Base-by-base conservation (phyloP, 176 grass and related monocot species). In the Ensete ventricosum region DNA sequence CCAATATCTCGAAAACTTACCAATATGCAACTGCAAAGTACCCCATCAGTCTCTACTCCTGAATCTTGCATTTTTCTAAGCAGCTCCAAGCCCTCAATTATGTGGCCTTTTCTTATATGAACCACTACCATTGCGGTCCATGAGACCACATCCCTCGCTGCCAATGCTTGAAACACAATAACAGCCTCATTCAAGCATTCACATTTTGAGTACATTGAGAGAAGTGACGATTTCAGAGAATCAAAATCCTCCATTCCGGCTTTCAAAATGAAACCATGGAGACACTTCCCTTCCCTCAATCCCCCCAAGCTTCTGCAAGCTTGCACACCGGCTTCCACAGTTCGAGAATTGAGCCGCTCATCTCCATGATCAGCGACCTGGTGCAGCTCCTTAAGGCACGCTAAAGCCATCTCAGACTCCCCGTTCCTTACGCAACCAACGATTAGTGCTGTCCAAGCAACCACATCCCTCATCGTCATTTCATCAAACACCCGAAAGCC, bases 131-230 rank as follows among this genome's bases (percentile, higher is more conserved):
- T 82, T 67, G 76, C 78, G 25, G 88, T 95, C 91, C 91, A 95
- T 58, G 91, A 88, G 80, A 95, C 55, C 8, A 95, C 68, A 2
- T 91, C 91, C 84, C 83, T 91, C 63, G 82, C 85, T 19, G 16
- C 59, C 81, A 96, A 75, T 75, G 82, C 88, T n/a, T 3, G 49
- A 74, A 96, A 88, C 24, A 86, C 60, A 75, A 75, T 14, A 34
- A 19, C 19, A 77, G 85, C 83, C 77, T 73, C 88, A 71, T 80
- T 78, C 22, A 79, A 83, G 52, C 29, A 76, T 1, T 95, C 73
- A 51, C 91, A 88, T 75, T 90, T 95, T 0, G 88, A 78, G 69
- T 95, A 90, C 87, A 95, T 74, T 6, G 88, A 82, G 66, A 95
- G 87, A 77, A 94, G 88, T 8, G 78, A 60, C 14, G 83, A 88